These are phyloP conservation scores for Pseudonitzschia delicatissima DNA, from an alignment of 108 stramenopile species.

Conservation along the genomic window DNA sequence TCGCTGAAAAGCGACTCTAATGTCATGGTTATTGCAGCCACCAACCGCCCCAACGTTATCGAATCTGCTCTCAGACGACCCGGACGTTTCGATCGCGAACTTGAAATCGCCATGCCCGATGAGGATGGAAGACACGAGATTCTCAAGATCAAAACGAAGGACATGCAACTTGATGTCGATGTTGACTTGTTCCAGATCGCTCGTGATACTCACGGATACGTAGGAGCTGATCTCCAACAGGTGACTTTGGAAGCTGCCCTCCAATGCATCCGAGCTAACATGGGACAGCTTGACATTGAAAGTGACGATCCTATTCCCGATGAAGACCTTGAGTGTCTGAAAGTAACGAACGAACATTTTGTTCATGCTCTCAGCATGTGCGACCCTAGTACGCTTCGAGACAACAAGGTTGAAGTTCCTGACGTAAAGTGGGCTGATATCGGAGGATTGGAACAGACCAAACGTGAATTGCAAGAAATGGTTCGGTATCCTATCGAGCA, in stretches of 20 bases:
- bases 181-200: conserved; percentile 91
- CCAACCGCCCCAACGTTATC: conserved; percentile 96
- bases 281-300: conserved; percentile 79
- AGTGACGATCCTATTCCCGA: conserved; percentile 78
- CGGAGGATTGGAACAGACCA: conserved; percentile 98
- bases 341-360: conserved; percentile 91
- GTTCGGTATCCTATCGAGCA: conserved; percentile 99
- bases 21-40: conserved; percentile 98
- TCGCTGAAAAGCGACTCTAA: conserved; percentile 89
- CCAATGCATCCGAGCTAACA: conserved; percentile 92
- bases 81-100: conserved; percentile 97
- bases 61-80: conserved; percentile 95
- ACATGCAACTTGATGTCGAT: conserved; percentile 83
- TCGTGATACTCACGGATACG: conserved; percentile 95
- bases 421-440: conserved; percentile 98
- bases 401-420: conserved; percentile 93
- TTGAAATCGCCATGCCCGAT: conserved; percentile 98
- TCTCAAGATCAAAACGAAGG: conserved; percentile 93
- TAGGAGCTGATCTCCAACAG: conserved; percentile 97
- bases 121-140: conserved; percentile 96
- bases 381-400: conserved; percentile 92
- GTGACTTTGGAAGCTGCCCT: conserved; percentile 95
- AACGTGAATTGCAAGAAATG: conserved; percentile 98
- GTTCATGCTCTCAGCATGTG: conserved; percentile 82
- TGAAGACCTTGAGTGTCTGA: conserved; percentile 71